Evolutionary conservation across 1,139 yeast species (phyloP).

Genomic region (Zygotorulaspora mrakii): DNA sequence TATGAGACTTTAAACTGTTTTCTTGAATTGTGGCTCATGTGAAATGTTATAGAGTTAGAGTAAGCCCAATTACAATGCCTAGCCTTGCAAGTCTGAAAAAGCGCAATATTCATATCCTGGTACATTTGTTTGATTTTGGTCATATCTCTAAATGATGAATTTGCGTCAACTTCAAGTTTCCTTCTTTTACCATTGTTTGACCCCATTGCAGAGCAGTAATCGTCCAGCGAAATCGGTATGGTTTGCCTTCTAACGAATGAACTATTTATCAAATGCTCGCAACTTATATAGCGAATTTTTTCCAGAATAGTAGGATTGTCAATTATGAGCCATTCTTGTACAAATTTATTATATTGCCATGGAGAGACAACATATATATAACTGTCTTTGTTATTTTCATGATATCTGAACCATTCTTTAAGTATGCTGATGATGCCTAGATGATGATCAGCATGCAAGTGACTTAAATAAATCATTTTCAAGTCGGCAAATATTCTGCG

Average conservation of each 20-base stretch:
- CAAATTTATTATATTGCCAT: slow-evolving; percentile 64
- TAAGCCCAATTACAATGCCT: slow-evolving; percentile 84
- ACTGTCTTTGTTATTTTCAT: slow-evolving; percentile 33
- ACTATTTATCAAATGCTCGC: slow-evolving; percentile 55
- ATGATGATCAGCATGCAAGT: slow-evolving; percentile 97
- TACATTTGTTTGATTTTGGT: slow-evolving; percentile 29
- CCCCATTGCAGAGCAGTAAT: slow-evolving; percentile 13
- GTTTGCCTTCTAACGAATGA: slow-evolving; percentile 32
- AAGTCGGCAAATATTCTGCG: slow-evolving; percentile 49
- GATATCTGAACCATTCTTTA: slow-evolving; percentile 57
- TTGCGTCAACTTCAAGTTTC: slow-evolving; percentile 33
- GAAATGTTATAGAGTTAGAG: slow-evolving; percentile 58
- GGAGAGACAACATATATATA: slow-evolving; percentile 62
- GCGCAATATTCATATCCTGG: slow-evolving; percentile 33
- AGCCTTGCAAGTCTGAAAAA: slow-evolving; percentile 65
- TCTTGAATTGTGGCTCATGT: slow-evolving; percentile 29
- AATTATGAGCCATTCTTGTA: slow-evolving; percentile 65
- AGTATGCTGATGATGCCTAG: slow-evolving; percentile 73
- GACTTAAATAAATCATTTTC: slow-evolving; percentile 69
- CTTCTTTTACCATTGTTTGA: slow-evolving; percentile 32
- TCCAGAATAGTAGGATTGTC: slow-evolving; percentile 46
- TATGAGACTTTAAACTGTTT: slow-evolving; percentile 65
- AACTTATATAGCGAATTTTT: slow-evolving; percentile 55
- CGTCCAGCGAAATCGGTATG: slow-evolving; percentile 33
- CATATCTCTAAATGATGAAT: slow-evolving; percentile 26